These are phyloP conservation scores for Gastrolobium bilobum DNA, from an alignment of 306 rosid genomes.

Conservation along the genomic window DNA sequence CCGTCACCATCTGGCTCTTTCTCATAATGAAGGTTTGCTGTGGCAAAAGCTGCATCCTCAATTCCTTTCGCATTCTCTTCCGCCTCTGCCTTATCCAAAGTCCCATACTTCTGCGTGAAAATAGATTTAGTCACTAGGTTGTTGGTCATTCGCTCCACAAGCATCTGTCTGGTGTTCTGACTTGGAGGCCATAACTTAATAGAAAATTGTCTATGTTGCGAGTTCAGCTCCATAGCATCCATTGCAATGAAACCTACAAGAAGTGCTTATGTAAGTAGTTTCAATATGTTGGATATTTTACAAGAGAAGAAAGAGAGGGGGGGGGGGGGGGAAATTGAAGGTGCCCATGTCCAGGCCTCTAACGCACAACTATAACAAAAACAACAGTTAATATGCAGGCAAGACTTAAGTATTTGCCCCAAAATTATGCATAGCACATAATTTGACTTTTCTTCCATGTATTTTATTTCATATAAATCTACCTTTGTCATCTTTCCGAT, in stretches of 20 bases:
- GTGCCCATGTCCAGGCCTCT: no score
- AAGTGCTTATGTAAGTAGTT: slow-evolving; percentile 14
- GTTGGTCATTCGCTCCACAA: slow-evolving; percentile 85
- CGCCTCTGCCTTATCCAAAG: slow-evolving; percentile 78
- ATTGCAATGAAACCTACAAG: slow-evolving; percentile 54
- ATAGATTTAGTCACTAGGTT: slow-evolving; percentile 77
- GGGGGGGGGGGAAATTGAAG: no score
- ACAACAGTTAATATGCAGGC: no score
- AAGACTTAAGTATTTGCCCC: no score
- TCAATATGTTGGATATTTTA: no score
- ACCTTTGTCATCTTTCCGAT: no score
- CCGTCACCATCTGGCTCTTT: slow-evolving; percentile 97
- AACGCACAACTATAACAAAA: no score
- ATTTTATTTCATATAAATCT: no score
- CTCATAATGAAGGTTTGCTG: slow-evolving; percentile 76
- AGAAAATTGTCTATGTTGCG: slow-evolving; percentile 73
- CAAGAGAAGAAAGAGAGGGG: no score
- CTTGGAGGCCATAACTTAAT: slow-evolving; percentile 99
- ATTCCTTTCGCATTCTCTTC: slow-evolving; percentile 80
- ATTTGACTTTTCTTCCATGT: no score
- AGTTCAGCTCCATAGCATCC: slow-evolving; percentile 64
- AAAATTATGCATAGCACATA: no score
- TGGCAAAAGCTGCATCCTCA: slow-evolving; percentile 79
- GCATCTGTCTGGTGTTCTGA: slow-evolving; percentile 85
- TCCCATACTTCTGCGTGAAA: slow-evolving; percentile 89